Base-by-base conservation (phyloP, 2,329 filamentous ascomycete species). In the Cyphellophora europaea region DNA sequence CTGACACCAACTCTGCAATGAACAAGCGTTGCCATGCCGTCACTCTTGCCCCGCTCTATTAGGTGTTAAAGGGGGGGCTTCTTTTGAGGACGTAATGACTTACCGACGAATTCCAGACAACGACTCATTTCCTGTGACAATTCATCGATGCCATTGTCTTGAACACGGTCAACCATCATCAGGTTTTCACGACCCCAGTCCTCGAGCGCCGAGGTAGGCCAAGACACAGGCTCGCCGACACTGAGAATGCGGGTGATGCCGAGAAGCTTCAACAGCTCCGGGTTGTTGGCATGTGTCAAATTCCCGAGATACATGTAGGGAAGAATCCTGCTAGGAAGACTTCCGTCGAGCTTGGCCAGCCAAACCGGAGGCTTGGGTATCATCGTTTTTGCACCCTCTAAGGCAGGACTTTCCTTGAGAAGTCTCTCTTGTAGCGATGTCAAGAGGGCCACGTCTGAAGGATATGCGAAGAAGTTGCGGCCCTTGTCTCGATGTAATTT, bases 251-350 rank as follows among this genome's bases (percentile, higher is more conserved):
- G 84, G 11, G 71, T 73, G 41, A 98, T 94, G 0, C 89, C 89
- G 40, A 98, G 63, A 29, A 79, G 75, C 42, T 68, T 71, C 19
- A 98, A 63, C 19, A 98, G 64, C 36, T 84, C 82, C 0, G 88
- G 85, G 49, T 96, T 96, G 53, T 96, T 96, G 5, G 91, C 91
- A 54, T 98, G 91, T 0, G 76, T 77, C 11, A 96, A 69, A 50
- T 96, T 96, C 2, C 91, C 91, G 10, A 98, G 72, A 54, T 98
- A 98, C 79, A 98, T 87, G 54, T 96, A 95, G 35, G 88, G 80
- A 27, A 94, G 63, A 25, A 98, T 74, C 11, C 89, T 76, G 53
- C 85, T 94, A 1, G 91, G 91, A 14, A 96, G 71, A 15, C 86
- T 94, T 4, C 91, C 91, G 54, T 96, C 89, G 46, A 95, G 75